Percentiles rank a stretch among this genome's conserved stretches.
Conservation (phyloP, 1,139 yeast species). For the Saccharomyces hybrid region DNA sequence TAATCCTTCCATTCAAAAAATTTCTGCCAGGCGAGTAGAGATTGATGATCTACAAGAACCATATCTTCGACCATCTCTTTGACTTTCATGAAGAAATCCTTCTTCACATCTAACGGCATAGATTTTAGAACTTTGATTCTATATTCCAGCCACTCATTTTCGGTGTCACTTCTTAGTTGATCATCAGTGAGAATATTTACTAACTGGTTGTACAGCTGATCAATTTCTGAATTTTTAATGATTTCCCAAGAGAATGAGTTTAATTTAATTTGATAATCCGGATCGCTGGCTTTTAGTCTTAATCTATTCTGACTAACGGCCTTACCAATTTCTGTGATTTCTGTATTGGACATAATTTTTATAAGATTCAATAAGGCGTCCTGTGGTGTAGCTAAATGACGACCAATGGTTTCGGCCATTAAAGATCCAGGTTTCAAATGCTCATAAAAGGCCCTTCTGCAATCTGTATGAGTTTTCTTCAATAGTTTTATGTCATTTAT, state of each 20-base stretch:
- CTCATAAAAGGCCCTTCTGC: slow-evolving; percentile 43
- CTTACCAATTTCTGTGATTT: slow-evolving; percentile 34
- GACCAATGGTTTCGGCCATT: slow-evolving; percentile 51
- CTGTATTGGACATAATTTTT: slow-evolving; percentile 38
- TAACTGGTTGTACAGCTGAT: slow-evolving; percentile 46
- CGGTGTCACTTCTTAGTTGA: slow-evolving; percentile 47
- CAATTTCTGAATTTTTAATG: slow-evolving; percentile 45
- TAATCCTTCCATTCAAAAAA: slow-evolving; percentile 74
- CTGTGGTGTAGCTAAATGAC: slow-evolving; percentile 44
- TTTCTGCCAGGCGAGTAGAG: slow-evolving; percentile 63
- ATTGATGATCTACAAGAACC: slow-evolving; percentile 57
- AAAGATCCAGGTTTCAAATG: slow-evolving; percentile 57
- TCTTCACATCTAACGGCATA: slow-evolving; percentile 41
- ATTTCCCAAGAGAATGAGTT: slow-evolving; percentile 45
- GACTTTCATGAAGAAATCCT: slow-evolving; percentile 38
- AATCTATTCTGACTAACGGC: slow-evolving; percentile 39
- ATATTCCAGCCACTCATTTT: slow-evolving; percentile 52
- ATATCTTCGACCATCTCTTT: slow-evolving; percentile 60
- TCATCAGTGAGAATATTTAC: slow-evolving; percentile 62
- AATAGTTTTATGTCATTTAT: slow-evolving; percentile 43
- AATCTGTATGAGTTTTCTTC: slow-evolving; percentile 34
- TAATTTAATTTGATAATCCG: slow-evolving; percentile 37
- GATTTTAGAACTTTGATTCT: slow-evolving; percentile 47
- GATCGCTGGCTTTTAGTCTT: slow-evolving; percentile 40
- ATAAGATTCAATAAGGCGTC: slow-evolving; percentile 47